Base-by-base conservation (phyloP, 768 basidiomycete species). In the Phanerochaete sordida region DNA sequence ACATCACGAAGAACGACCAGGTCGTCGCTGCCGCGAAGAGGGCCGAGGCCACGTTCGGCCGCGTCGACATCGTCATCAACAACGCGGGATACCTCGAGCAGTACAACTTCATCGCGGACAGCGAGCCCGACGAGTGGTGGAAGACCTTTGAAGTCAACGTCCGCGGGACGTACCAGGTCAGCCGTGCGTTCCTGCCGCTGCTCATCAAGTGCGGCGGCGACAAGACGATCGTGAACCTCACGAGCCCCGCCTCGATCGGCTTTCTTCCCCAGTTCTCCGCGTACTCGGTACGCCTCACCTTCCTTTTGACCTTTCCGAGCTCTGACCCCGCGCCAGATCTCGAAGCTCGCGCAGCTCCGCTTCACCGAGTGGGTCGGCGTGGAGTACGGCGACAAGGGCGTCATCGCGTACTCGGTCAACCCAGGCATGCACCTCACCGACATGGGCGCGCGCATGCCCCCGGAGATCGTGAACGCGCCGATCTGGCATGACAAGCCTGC, bases 1-100 rank as follows among this genome's bases (percentile, higher is more conserved):
- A 76, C 56, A 70, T 70, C 26, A 61, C 62, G 2, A 59, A 68
- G 30, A 57, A 54, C 9, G 60, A 64, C 21, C 57, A 63, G 16
- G 65, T 72, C 13, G 65, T 61, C n/a, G 65, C 61, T 15, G 72
- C 66, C 2, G 68, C 73, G 13, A 53, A 59, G 3, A 59, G 47
- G 3, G 66, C 68, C 8, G 51, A 67, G 11, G 57, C 58, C 9
- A 63, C 56, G 0, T 75, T 71, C 47, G 73, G 70, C 6, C 53
- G 56, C 13, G 64, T 74, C 2, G 73, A 75, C 52, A 63, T 72
- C 24, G 59, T 69, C 27, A 30, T 74, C 11, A 66, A 65, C 21
- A 73, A 69, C 53, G 72, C 73, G 3, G 72, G 70, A 7, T 44
- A 44, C 31, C 28, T 33, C 23, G 39, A 37, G 37, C 30, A 37